Conservation (phyloP, 73 alveolate species). For the Paramecium octaurelia region DNA sequence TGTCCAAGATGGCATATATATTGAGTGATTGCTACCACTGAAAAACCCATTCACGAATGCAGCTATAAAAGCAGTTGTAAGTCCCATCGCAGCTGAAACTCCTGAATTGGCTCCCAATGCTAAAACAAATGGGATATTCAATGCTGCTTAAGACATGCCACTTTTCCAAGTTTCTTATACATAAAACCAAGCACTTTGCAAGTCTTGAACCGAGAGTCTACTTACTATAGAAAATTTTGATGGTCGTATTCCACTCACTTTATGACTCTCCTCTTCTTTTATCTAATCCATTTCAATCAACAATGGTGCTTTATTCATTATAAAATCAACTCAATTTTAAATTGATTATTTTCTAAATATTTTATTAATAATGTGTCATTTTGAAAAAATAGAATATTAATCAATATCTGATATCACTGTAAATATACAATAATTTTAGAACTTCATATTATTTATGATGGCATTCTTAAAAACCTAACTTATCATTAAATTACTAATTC, state of each 20-base stretch:
- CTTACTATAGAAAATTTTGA: conserved; percentile 28
- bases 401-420: background rate
- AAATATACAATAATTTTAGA: background rate
- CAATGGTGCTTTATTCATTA: background rate
- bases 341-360: background rate
- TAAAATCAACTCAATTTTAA: background rate
- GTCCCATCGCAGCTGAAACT: background rate
- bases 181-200: background rate
- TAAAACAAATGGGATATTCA: conserved; percentile 27
- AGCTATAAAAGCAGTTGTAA: conserved; percentile 34
- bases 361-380: background rate
- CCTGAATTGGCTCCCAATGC: background rate
- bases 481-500: background rate
- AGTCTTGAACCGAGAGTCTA: conserved; percentile 1
- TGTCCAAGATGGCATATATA: conserved; percentile 21
- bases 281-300: background rate
- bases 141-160: conserved; percentile 42
- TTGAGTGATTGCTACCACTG: conserved; percentile 46
- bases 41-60: conserved; percentile 42
- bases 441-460: background rate
- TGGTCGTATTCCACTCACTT: background rate
- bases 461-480: background rate
- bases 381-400: background rate
- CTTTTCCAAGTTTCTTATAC: conserved; percentile 21
- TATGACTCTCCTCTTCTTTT: background rate